Evolutionary conservation across 768 basidiomycete species (phyloP).

Genomic region (Rubroboletus satanas): DNA sequence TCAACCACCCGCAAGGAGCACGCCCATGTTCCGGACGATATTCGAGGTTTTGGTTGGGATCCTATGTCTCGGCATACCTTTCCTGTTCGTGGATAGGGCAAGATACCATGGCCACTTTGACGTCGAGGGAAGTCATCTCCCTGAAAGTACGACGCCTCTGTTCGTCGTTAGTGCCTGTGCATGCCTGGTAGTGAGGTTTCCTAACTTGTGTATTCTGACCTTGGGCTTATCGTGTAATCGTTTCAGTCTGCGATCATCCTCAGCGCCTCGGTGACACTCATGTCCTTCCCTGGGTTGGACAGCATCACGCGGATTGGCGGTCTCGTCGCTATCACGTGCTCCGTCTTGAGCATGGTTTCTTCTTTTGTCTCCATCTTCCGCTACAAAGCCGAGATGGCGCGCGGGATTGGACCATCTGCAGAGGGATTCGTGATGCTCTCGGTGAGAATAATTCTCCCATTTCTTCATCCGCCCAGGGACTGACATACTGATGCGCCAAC

Average conservation of each 20-base stretch:
- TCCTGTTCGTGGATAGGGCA: slow-evolving; percentile 60
- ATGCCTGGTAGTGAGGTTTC: slow-evolving; percentile 54
- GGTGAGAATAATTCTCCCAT: slow-evolving; percentile 28
- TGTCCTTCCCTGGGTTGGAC: slow-evolving; percentile 74
- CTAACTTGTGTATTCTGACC: background rate
- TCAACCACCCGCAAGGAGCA: slow-evolving; percentile 25
- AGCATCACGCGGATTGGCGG: slow-evolving; percentile 58
- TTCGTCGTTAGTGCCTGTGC: slow-evolving; percentile 64
- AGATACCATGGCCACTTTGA: slow-evolving; percentile 47
- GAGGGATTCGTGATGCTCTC: slow-evolving; percentile 57
- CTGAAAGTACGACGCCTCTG: slow-evolving; percentile 48
- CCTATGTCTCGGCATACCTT: slow-evolving; percentile 76
- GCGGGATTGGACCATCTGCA: slow-evolving; percentile 40
- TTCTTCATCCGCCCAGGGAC: background rate
- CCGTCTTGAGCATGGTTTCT: slow-evolving; percentile 64
- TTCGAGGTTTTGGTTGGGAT: slow-evolving; percentile 57
- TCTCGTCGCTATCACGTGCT: slow-evolving; percentile 64
- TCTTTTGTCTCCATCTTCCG: slow-evolving; percentile 67
- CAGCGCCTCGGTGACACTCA: slow-evolving; percentile 78
- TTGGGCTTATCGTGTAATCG: background rate
- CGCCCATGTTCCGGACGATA: slow-evolving; percentile 45
- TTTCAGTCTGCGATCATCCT: slow-evolving; percentile 72
- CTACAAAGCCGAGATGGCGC: slow-evolving; percentile 62
- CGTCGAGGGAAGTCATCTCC: slow-evolving; percentile 51
- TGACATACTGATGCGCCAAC: background rate